Conservation (phyloP, 2,329 filamentous ascomycete species). For the Sphaerostilbella broomeana region DNA sequence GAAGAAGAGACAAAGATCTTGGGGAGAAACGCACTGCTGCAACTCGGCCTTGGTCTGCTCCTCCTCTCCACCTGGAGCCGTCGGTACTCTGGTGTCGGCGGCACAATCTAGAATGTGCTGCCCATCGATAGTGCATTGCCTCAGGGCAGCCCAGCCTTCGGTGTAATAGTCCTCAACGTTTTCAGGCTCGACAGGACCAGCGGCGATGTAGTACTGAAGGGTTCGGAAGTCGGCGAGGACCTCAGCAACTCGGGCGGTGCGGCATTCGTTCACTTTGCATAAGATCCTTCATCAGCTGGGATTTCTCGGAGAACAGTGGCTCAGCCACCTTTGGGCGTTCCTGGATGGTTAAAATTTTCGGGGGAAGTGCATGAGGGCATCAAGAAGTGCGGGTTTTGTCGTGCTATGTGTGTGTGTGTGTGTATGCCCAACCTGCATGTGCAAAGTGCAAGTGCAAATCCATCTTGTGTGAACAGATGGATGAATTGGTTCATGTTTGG, state of each 20-base stretch:
- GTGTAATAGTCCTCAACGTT: conserved; percentile 55
- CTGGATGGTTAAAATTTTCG: too few species aligned
- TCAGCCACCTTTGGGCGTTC: too few species aligned
- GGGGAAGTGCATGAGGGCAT: too few species aligned
- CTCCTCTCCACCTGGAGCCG: conserved; percentile 44
- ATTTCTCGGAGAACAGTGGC: neutral
- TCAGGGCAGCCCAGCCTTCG: conserved; percentile 55
- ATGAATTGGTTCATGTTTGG: conserved; percentile 3
- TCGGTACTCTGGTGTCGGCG: conserved; percentile 54
- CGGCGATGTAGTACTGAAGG: conserved; percentile 56
- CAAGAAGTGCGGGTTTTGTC: neutral
- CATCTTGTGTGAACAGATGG: neutral
- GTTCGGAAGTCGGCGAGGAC: conserved; percentile 55
- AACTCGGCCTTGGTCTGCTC: conserved; percentile 58
- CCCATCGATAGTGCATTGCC: conserved; percentile 56
- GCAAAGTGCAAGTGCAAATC: too few species aligned
- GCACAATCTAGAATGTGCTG: conserved; percentile 59
- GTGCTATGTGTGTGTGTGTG: neutral
- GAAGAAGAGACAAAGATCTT: too few species aligned
- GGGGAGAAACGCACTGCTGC: conserved; percentile 44
- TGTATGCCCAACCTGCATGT: neutral
- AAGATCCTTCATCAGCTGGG: conserved; percentile 3
- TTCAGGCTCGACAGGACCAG: conserved; percentile 46
- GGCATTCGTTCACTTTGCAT: conserved; percentile 51
- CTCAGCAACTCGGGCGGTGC: conserved; percentile 54